phyloP scores from a whole-genome alignment of 768 basidiomycete species.

The Lyophyllum shimeji region DNA sequence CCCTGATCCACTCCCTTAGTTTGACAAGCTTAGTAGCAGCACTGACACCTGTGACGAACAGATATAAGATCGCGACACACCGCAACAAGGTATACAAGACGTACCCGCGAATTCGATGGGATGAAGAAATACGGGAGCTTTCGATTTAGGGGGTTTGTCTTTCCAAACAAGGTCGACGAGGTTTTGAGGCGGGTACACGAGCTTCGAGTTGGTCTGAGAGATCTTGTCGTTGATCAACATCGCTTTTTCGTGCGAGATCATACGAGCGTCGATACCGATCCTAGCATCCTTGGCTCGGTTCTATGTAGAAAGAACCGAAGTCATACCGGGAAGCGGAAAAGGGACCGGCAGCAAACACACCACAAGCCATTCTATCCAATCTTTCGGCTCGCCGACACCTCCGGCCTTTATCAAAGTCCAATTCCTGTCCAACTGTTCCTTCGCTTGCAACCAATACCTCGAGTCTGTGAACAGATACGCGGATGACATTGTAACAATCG shows the following conservation, averaged over 20 bases:
- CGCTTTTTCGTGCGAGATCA: slow-evolving; percentile 76
- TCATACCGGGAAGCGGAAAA: background rate
- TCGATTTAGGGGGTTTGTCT: slow-evolving; percentile 70
- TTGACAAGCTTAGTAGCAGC: slow-evolving; percentile 68
- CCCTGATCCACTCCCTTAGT: slow-evolving; percentile 68
- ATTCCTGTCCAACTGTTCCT: slow-evolving; percentile 64
- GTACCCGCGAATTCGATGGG: slow-evolving; percentile 68
- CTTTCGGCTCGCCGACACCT: slow-evolving; percentile 49
- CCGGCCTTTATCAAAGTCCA: slow-evolving; percentile 72
- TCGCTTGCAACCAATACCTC: slow-evolving; percentile 82
- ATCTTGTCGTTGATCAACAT: slow-evolving; percentile 59
- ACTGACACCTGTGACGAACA: slow-evolving; percentile 46
- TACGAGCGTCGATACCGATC: slow-evolving; percentile 84
- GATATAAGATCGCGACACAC: background rate
- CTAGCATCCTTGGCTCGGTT: slow-evolving; percentile 43
- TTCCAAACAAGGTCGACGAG: slow-evolving; percentile 82
- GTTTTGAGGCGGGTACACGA: slow-evolving; percentile 82
- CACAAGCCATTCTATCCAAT: slow-evolving; percentile 81
- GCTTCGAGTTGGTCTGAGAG: slow-evolving; percentile 52
- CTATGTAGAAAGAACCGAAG: too few species aligned
- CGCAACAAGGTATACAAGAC: slow-evolving; percentile 5
- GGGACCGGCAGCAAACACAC: slow-evolving; percentile 28
- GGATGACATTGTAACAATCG: slow-evolving; percentile 60
- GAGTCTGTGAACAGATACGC: slow-evolving; percentile 82
- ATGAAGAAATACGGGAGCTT: slow-evolving; percentile 64